Evolutionary conservation across 2,329 filamentous ascomycete genomes (phyloP).

Genomic region (Neofusicoccum sp.): DNA sequence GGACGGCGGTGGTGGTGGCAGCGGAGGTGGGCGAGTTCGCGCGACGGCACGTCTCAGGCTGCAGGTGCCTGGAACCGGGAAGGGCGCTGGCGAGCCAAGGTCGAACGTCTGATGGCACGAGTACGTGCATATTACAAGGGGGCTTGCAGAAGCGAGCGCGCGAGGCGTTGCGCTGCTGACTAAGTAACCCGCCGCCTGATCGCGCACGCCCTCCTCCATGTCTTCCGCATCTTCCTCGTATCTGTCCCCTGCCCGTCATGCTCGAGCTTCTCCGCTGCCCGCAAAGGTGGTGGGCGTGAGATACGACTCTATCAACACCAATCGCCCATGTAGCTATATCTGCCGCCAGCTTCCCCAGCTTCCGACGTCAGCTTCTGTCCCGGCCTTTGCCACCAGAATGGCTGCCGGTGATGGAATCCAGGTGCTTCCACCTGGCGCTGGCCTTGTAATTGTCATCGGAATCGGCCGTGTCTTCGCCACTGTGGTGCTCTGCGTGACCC

Average conservation of each 20-base stretch:
- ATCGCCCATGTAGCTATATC: no score
- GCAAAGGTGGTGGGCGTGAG: no score
- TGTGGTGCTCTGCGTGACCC: slow-evolving; percentile 30
- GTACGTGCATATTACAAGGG: slow-evolving; percentile 9
- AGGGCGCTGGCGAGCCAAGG: not conserved
- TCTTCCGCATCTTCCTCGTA: not conserved
- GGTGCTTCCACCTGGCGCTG: slow-evolving; percentile 38
- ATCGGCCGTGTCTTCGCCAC: slow-evolving; percentile 47
- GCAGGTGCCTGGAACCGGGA: not conserved
- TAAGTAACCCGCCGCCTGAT: no score
- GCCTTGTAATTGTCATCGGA: slow-evolving; percentile 52
- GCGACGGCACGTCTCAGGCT: no score
- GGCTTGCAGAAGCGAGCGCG: slow-evolving; percentile 9
- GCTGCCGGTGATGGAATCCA: not conserved
- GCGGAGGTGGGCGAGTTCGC: not conserved
- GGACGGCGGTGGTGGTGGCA: not conserved
- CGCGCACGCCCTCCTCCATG: no score
- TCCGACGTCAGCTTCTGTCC: not conserved
- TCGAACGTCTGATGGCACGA: slow-evolving; percentile 5
- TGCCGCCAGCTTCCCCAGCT: not conserved
- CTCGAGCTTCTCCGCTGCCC: no score
- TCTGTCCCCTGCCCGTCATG: no score
- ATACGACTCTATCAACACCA: no score
- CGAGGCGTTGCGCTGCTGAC: not conserved
- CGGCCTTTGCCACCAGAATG: not conserved